These are phyloP conservation scores for Colletotrichum orbiculare DNA, from an alignment of 2,329 filamentous ascomycete genomes.

Conservation along the genomic window DNA sequence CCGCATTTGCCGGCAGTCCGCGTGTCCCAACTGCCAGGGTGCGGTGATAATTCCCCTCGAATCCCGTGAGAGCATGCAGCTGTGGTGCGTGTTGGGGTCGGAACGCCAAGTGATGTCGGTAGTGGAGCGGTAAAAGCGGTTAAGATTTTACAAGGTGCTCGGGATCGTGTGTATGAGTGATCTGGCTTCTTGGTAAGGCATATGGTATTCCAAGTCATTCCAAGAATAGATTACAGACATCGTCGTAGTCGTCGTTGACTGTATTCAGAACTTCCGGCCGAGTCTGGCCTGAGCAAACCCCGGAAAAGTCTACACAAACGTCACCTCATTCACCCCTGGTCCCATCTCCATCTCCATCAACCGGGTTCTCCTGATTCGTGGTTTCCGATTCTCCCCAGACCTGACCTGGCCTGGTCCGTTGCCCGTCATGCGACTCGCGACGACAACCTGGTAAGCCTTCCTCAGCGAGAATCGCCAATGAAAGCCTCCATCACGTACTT, in stretches of 20 bases:
- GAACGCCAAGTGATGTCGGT: conserved; percentile 5
- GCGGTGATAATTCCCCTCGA: conserved; percentile 3
- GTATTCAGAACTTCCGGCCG: too few relatives aligned
- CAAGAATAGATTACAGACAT: too few relatives aligned
- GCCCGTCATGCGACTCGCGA: conserved; percentile 3
- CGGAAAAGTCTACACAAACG: background rate
- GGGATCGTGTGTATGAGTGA: too few relatives aligned
- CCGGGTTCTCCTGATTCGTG: conserved; percentile 34
- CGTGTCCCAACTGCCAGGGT: conserved; percentile 7
- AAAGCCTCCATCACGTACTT: background rate
- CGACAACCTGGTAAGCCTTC: background rate
- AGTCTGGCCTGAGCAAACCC: background rate
- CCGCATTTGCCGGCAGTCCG: conserved; percentile 21
- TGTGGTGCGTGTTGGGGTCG: background rate
- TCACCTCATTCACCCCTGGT: background rate
- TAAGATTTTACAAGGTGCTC: too few relatives aligned
- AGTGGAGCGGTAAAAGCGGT: background rate
- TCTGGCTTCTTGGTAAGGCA: too few relatives aligned
- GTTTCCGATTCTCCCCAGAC: conserved; percentile 20
- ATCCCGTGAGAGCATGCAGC: background rate
- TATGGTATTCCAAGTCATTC: too few relatives aligned
- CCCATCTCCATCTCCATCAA: background rate
- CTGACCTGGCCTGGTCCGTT: background rate
- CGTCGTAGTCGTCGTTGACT: too few relatives aligned
- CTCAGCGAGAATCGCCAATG: conserved; percentile 19